Evolutionary conservation across 2,329 filamentous ascomycete genomes (phyloP).

Genomic region (Beauveria brongniartii): DNA sequence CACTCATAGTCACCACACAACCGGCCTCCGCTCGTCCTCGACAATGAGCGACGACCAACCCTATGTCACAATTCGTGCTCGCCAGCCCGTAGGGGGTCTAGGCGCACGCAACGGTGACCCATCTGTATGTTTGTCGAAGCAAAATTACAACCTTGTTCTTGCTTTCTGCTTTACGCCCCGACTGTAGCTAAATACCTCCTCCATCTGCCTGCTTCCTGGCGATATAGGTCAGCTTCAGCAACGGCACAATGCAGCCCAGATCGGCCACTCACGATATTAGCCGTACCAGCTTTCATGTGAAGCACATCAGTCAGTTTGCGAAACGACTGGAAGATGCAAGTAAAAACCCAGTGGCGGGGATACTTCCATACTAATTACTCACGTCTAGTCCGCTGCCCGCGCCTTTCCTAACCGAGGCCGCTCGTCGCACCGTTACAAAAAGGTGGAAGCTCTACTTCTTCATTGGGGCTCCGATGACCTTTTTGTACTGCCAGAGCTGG

Average conservation of each 20-base stretch:
- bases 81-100: constrained; percentile 36
- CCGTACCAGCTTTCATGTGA: constrained; percentile 50
- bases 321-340: constrained; percentile 46
- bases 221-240: not conserved
- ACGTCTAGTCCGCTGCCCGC: constrained; percentile 40
- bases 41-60: constrained; percentile 36
- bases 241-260: constrained; percentile 18
- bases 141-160: not conserved
- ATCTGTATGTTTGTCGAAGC: constrained; percentile 32
- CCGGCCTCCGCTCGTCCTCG: not conserved
- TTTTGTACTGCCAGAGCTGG: constrained; percentile 49
- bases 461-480: constrained; percentile 52
- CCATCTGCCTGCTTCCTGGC: not conserved
- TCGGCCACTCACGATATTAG: constrained; percentile 48
- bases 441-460: constrained; percentile 45
- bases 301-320: constrained; percentile 47
- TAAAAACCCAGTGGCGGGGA: constrained; percentile 11
- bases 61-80: constrained; percentile 46
- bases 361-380: not conserved
- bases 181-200: constrained; percentile 8
- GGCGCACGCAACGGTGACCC: constrained; percentile 41
- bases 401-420: constrained; percentile 49
- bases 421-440: constrained; percentile 45
- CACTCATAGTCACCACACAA: not conserved
- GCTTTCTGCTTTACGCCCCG: not conserved